Conservation (phyloP, 2,329 filamentous ascomycete genomes). For the Aspergillus sp. region DNA sequence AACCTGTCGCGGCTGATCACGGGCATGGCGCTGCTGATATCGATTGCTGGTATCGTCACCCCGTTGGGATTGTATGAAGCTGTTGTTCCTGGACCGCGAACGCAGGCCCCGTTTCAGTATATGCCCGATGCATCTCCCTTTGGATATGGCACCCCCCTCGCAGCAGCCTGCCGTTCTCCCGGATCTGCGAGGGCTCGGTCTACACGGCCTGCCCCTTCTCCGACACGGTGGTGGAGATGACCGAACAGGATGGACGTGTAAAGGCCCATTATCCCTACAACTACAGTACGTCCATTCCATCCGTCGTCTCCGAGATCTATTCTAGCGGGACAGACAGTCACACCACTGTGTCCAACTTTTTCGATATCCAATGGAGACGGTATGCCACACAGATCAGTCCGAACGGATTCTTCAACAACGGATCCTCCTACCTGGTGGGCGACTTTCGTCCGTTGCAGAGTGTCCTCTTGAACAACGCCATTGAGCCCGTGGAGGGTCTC, state of each 20-base stretch:
- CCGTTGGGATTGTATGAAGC: constrained; percentile 44
- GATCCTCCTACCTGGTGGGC: constrained; percentile 24
- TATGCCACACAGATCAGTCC: constrained; percentile 9
- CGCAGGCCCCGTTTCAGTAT: constrained; percentile 31
- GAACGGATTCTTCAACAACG: constrained; percentile 22
- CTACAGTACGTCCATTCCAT: constrained; percentile 31
- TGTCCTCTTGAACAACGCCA: constrained; percentile 28
- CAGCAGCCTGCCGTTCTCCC: constrained; percentile 24
- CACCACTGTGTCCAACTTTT: constrained; percentile 37
- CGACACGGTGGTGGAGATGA: constrained; percentile 1
- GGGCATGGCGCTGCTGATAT: constrained; percentile 27
- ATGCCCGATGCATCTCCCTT: constrained; percentile 33
- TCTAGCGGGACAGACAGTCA: constrained; percentile 30
- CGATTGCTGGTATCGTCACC: constrained; percentile 42
- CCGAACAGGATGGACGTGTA: background rate
- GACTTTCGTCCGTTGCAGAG: constrained; percentile 24
- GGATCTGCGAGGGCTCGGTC: constrained; percentile 22
- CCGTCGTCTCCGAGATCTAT: constrained; percentile 30
- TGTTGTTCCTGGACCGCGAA: constrained; percentile 16
- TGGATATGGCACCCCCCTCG: constrained; percentile 35
- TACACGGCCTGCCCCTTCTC: constrained; percentile 20
- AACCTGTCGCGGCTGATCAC: constrained; percentile 21
- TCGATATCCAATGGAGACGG: constrained; percentile 38
- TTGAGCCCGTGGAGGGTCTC: constrained; percentile 39
- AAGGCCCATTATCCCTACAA: constrained; percentile 9